Evolutionary conservation across 768 basidiomycete genomes (phyloP).

Genomic region (Dentipellis sp.): DNA sequence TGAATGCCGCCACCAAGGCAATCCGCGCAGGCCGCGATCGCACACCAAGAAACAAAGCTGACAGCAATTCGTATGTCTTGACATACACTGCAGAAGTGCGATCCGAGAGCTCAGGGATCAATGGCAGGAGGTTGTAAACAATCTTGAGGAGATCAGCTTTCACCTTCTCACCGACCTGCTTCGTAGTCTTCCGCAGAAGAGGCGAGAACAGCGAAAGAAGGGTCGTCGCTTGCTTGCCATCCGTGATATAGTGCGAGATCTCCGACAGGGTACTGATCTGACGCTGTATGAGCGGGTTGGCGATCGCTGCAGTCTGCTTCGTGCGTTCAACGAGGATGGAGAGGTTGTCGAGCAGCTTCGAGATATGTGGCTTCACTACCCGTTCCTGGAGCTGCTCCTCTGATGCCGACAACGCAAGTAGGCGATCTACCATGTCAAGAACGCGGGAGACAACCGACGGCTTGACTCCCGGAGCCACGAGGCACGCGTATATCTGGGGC

Average conservation of each 20-base stretch:
- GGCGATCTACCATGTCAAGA: constrained; percentile 75
- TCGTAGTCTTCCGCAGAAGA: constrained; percentile 67
- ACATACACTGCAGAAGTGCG: constrained; percentile 31
- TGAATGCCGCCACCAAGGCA: constrained; percentile 60
- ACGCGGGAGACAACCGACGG: constrained; percentile 70
- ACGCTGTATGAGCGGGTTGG: constrained; percentile 65
- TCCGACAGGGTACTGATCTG: constrained; percentile 77
- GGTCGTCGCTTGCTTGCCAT: constrained; percentile 61
- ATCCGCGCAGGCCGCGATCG: constrained; percentile 64
- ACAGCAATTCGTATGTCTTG: constrained; percentile 57
- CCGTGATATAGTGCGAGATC: constrained; percentile 64
- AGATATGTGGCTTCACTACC: constrained; percentile 63
- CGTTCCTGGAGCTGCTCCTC: constrained; percentile 39
- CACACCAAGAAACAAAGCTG: constrained; percentile 68
- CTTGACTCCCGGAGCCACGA: constrained; percentile 80
- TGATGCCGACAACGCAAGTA: constrained; percentile 47
- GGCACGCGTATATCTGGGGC: constrained; percentile 73
- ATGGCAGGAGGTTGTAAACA: constrained; percentile 50
- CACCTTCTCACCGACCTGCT: constrained; percentile 73
- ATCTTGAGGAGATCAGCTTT: constrained; percentile 78
- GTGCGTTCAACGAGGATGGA: constrained; percentile 57
- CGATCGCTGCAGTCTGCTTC: constrained; percentile 37
- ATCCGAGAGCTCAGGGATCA: constrained; percentile 55
- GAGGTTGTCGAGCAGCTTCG: constrained; percentile 62
- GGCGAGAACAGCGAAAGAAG: constrained; percentile 71